phyloP scores from a whole-genome alignment of 2,329 filamentous ascomycete species.

The Cytospora piceae region DNA sequence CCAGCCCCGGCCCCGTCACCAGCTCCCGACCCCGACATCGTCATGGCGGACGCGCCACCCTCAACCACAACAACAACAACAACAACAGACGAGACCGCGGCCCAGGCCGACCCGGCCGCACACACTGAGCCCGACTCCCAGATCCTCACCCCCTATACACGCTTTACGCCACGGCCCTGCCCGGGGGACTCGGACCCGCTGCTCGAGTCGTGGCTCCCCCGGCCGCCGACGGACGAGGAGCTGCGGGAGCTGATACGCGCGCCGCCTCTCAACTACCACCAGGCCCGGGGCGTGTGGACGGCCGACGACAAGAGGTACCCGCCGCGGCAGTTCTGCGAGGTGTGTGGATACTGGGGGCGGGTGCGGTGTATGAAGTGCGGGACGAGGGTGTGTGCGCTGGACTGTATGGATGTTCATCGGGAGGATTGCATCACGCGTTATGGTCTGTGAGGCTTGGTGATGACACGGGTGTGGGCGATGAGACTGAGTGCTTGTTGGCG shows the following conservation, averaged over 20 bases:
- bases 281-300: slow-evolving; percentile 57
- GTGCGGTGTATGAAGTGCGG: slow-evolving; percentile 79
- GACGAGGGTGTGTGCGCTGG: slow-evolving; percentile 75
- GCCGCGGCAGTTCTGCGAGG: slow-evolving; percentile 66
- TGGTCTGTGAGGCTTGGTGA: slow-evolving; percentile 44
- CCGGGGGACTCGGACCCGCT: slow-evolving; percentile 60
- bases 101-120: slow-evolving; percentile 32
- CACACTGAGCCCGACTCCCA: slow-evolving; percentile 36
- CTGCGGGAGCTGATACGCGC: slow-evolving; percentile 65
- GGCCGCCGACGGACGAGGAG: slow-evolving; percentile 61
- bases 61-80: slow-evolving; percentile 4
- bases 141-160: slow-evolving; percentile 43
- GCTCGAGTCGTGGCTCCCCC: slow-evolving; percentile 61
- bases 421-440: slow-evolving; percentile 73
- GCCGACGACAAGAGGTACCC: slow-evolving; percentile 38
- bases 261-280: slow-evolving; percentile 69
- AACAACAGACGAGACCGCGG: slow-evolving; percentile 14
- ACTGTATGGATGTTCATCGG: slow-evolving; percentile 72
- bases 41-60: slow-evolving; percentile 46
- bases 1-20: slow-evolving; percentile 12
- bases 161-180: slow-evolving; percentile 44
- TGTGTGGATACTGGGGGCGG: slow-evolving; percentile 82
- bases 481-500: not conserved
- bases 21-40: slow-evolving; percentile 38
- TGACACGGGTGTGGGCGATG: not conserved